phyloP scores from a whole-genome alignment of 352 stramenopile species.

The Thalassiosira livingstoniorum region DNA sequence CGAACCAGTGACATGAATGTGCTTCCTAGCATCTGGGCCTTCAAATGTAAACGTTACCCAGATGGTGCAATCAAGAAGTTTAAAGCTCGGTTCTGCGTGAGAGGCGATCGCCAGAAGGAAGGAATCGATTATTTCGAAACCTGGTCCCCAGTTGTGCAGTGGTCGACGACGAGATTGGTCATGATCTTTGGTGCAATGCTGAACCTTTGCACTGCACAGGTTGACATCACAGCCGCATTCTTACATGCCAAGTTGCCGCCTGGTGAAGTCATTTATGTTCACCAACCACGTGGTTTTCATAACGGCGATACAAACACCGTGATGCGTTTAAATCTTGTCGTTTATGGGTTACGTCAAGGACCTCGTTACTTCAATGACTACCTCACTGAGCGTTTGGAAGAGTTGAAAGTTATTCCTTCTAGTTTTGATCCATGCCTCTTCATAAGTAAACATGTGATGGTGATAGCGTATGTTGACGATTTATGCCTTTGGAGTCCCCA shows the following conservation, averaged over 20 bases:
- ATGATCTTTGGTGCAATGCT: conserved; percentile 16
- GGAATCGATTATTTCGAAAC: conserved; percentile 66
- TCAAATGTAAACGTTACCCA: conserved; percentile 47
- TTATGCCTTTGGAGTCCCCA: conserved; percentile 31
- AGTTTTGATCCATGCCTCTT: conserved; percentile 39
- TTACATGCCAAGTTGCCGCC: conserved; percentile 19
- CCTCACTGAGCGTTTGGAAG: conserved; percentile 18
- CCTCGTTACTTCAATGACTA: conserved; percentile 1
- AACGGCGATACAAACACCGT: conserved; percentile 15
- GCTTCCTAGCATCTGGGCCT: conserved; percentile 50
- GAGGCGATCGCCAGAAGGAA: conserved; percentile 56
- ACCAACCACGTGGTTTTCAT: conserved; percentile 21
- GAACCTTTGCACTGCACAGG: background rate
- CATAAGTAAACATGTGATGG: conserved; percentile 30
- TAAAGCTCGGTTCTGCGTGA: conserved; percentile 61
- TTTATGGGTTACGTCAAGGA: conserved; percentile 42
- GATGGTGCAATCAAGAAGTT: conserved; percentile 56
- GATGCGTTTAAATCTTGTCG: conserved; percentile 26
- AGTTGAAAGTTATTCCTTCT: conserved; percentile 8
- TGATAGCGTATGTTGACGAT: conserved; percentile 63
- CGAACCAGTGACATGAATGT: conserved; percentile 16
- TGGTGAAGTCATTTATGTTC: conserved; percentile 3
- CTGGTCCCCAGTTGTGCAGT: conserved; percentile 55
- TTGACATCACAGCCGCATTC: conserved; percentile 29
- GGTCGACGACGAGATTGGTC: conserved; percentile 32